Conservation (phyloP, 2,329 filamentous ascomycete genomes). For the Aureobasidium sp. region DNA sequence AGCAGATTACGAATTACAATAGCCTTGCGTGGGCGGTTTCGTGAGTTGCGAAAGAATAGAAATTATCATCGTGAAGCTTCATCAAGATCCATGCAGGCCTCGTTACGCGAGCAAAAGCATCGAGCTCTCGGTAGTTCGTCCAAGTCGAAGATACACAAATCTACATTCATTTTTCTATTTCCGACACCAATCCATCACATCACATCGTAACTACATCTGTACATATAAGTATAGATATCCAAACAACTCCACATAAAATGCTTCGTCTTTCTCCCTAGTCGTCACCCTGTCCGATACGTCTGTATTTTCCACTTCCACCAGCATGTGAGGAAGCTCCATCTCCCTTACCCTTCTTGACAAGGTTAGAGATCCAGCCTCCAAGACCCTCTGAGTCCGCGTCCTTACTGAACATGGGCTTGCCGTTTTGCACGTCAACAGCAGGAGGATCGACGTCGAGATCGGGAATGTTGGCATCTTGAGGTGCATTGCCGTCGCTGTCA, state of each 20-base stretch:
- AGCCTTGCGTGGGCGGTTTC: no score
- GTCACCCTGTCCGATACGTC: conserved; percentile 35
- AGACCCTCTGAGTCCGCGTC: conserved; percentile 44
- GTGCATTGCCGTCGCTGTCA: conserved; percentile 37
- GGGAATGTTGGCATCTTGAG: conserved; percentile 55
- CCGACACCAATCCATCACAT: not conserved
- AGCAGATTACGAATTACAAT: no score
- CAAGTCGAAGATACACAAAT: not conserved
- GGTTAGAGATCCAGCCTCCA: conserved; percentile 61
- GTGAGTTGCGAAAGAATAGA: not conserved
- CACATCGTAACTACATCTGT: not conserved
- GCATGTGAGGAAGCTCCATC: conserved; percentile 28
- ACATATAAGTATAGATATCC: not conserved
- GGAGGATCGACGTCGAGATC: conserved; percentile 76
- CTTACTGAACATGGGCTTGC: conserved; percentile 37
- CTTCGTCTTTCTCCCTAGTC: not conserved
- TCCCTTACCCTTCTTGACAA: conserved; percentile 49
- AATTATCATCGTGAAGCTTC: not conserved
- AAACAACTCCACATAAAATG: not conserved
- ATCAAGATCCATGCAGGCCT: not conserved
- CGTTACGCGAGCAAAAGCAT: not conserved
- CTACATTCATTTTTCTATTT: not conserved
- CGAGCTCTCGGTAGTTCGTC: not conserved
- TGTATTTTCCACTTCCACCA: conserved; percentile 37
- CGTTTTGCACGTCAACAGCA: conserved; percentile 44